phyloP scores from a whole-genome alignment of 768 basidiomycete genomes.

The Panellus pusillus region DNA sequence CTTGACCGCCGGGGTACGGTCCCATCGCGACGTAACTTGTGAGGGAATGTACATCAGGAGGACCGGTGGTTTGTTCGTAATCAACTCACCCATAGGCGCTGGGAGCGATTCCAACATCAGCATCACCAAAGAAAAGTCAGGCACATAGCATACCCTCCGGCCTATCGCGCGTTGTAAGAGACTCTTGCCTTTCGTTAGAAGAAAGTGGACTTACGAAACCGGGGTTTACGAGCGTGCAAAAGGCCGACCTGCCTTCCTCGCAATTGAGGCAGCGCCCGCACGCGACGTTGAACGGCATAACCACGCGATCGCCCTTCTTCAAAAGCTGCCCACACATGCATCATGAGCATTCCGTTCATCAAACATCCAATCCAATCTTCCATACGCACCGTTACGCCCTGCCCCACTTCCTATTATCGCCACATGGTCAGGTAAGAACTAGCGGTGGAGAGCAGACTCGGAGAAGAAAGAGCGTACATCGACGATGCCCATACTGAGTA shows the following conservation, averaged over 20 bases:
- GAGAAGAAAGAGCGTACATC: conserved; percentile 30
- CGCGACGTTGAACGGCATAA: conserved; percentile 61
- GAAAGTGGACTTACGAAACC: conserved; percentile 45
- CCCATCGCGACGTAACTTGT: conserved; percentile 57
- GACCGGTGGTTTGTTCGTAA: not conserved
- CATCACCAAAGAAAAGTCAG: not conserved
- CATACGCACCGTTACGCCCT: conserved; percentile 40
- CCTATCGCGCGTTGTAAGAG: conserved; percentile 27
- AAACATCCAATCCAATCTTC: too few species aligned
- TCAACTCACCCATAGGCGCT: conserved; percentile 46
- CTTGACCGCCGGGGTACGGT: conserved; percentile 55
- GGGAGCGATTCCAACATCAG: not conserved
- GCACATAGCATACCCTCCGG: conserved; percentile 40
- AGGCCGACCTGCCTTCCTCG: conserved; percentile 51
- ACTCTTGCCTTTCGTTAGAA: too few species aligned
- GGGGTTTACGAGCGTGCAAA: conserved; percentile 59
- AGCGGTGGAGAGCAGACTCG: not conserved
- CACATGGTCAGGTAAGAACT: too few species aligned
- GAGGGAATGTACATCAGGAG: not conserved
- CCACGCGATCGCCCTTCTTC: conserved; percentile 59
- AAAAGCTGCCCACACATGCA: conserved; percentile 35
- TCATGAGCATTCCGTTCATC: not conserved
- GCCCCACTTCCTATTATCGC: conserved; percentile 39
- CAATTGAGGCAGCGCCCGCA: conserved; percentile 60
- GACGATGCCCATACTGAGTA: conserved; percentile 48